Evolutionary conservation across 2,329 filamentous ascomycete species (phyloP), one percentile per base, ranked within the genome.

Genomic region (Alternaria burnsii): DNA sequence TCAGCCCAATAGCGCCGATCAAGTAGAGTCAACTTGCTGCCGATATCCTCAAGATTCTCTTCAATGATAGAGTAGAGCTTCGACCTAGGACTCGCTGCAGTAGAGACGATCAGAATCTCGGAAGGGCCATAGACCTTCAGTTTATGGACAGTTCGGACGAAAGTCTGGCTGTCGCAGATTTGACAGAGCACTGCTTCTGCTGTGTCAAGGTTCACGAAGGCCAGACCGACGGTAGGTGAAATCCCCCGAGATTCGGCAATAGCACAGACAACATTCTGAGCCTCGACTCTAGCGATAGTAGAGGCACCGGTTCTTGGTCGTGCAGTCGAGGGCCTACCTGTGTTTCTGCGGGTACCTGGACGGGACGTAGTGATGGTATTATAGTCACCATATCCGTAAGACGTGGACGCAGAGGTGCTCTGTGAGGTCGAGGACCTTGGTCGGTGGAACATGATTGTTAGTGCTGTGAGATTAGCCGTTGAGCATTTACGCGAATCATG

Each of bases 101-200:
- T 90, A 5, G 86, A 86, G 72, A 93, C 88, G 67, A 97, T 89
- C 1, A 98, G 81, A 51, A 97, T 91, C 65, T 90, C 88, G 2
- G 89, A 91, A 0, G 94, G 94, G 24, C 90, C 87, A 69, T 92
- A 91, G 24, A 97, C 88, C 53, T 87, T 87, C 34, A 98, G 85
- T 75, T 97, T 97, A 78, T 97, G 92, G 30, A 97, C 83, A 0
- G 93, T 97, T 72, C 89, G 90, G 58, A 93, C 89, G 75, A 97
- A 98, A 34, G 93, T 96, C 75, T 97, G 93, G 58, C 90, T 96
- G 77, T 98, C 94, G 73, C 91, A 93, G 65, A 98, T 94, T 72
- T 97, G 93, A 73, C 92, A 96, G 40, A 98, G 84, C 28, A 93
- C 88, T 16, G 88, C 91, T 78, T 97, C 93, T 40, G 91, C 91